A percentile compares a stretch with the other conserved stretches of the same genome.
Evolutionary conservation across 2,329 filamentous ascomycete genomes (phyloP).

Genomic region (Botrytis squamosa): DNA sequence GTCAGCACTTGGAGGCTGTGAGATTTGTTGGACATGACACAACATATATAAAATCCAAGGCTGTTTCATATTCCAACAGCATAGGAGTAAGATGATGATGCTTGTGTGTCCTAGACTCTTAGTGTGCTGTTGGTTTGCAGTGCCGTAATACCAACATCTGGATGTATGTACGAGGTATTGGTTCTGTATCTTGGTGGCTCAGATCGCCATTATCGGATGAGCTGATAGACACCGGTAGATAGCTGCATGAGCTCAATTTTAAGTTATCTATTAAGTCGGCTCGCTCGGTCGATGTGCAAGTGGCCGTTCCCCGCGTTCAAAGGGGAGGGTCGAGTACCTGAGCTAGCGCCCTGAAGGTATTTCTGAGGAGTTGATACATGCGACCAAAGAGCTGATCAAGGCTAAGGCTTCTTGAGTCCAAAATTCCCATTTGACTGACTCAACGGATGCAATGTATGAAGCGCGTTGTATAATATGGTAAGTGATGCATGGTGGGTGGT

Average conservation of each 20-base stretch:
- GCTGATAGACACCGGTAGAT: not conserved
- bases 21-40: not conserved
- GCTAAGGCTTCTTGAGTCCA: not conserved
- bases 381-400: not conserved
- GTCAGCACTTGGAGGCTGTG: not conserved
- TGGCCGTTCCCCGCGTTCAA: constrained; percentile 4
- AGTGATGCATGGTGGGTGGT: not conserved
- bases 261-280: not conserved
- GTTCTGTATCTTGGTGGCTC: not conserved
- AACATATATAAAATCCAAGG: not conserved
- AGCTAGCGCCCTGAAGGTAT: not conserved
- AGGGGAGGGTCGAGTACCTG: not conserved
- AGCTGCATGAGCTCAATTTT: not conserved
- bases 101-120: not conserved
- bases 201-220: not conserved
- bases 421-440: not conserved
- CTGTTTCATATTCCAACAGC: not conserved
- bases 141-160: not conserved
- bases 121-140: not conserved
- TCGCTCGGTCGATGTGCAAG: not conserved
- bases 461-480: not conserved
- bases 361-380: not conserved
- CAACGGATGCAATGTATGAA: not conserved
- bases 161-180: not conserved
- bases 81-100: not conserved